phyloP scores from a whole-genome alignment of 1,284 basidiomycete genomes.

The Takashimella koratensis region DNA sequence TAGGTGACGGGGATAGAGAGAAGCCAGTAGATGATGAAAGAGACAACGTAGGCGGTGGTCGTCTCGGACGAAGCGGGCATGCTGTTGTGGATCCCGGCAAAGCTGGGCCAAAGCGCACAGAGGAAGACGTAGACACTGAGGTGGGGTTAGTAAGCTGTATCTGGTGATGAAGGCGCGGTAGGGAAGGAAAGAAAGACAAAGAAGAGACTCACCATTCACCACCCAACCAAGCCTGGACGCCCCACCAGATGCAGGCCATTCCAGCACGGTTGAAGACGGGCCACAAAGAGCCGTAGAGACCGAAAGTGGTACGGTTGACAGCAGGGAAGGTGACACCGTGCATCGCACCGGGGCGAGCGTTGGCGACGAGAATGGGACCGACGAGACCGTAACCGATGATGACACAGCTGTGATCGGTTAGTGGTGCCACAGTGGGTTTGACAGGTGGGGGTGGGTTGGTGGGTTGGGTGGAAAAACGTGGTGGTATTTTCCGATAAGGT shows the following conservation, averaged over 20 bases:
- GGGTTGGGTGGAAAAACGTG: neutral
- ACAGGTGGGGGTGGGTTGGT: no score
- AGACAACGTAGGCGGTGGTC: conserved; percentile 52
- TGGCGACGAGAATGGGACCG: conserved; percentile 70
- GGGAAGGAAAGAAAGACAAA: neutral
- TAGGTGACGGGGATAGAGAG: conserved; percentile 73
- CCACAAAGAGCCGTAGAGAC: conserved; percentile 61
- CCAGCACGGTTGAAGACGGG: conserved; percentile 16
- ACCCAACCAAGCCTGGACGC: conserved; percentile 75
- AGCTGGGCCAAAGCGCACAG: conserved; percentile 67
- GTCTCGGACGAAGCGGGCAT: conserved; percentile 60
- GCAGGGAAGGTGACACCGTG: conserved; percentile 74
- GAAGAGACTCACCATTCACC: conserved; percentile 49
- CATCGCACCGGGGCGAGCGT: conserved; percentile 65
- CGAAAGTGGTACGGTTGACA: conserved; percentile 69
- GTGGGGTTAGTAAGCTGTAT: neutral
- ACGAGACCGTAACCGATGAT: conserved; percentile 71
- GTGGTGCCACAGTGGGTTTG: no score
- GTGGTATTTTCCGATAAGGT: no score
- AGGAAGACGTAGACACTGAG: conserved; percentile 64
- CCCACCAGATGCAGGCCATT: conserved; percentile 64
- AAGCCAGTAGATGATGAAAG: conserved; percentile 84
- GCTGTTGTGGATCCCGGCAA: conserved; percentile 65
- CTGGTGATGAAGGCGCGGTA: neutral
- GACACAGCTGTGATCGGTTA: conserved; percentile 50